These are phyloP conservation scores for Backusella liffmaniae DNA, from an alignment of 192 early-diverging fungal species.

Conservation along the genomic window DNA sequence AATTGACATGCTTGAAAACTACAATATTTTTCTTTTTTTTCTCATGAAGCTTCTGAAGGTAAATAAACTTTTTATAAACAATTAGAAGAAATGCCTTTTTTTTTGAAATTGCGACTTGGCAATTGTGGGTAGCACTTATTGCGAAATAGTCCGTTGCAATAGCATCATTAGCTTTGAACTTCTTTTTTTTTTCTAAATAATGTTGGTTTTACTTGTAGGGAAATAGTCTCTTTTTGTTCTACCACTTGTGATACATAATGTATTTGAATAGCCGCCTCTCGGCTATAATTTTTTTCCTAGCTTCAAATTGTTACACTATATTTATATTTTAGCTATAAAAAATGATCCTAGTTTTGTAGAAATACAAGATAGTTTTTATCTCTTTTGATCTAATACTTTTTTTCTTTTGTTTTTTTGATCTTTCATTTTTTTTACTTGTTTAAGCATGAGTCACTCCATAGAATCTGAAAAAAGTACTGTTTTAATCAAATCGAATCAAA, in stretches of 20 bases:
- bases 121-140: background rate
- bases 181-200: background rate
- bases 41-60: background rate
- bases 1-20: background rate
- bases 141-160: background rate
- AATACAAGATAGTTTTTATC: background rate
- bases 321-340: background rate
- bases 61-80: background rate
- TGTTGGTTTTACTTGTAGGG: background rate
- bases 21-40: background rate
- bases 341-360: background rate
- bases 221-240: background rate
- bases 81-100: background rate
- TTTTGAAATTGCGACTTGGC: background rate
- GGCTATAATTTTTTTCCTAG: background rate
- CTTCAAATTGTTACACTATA: background rate
- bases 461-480: background rate
- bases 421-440: background rate
- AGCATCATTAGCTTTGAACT: background rate
- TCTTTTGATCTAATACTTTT: background rate
- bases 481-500: background rate
- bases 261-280: background rate
- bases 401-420: background rate
- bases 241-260: background rate
- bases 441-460: background rate